These are phyloP conservation scores for Euclidium syriacum DNA, from an alignment of 345 rosid species.

Conservation along the genomic window DNA sequence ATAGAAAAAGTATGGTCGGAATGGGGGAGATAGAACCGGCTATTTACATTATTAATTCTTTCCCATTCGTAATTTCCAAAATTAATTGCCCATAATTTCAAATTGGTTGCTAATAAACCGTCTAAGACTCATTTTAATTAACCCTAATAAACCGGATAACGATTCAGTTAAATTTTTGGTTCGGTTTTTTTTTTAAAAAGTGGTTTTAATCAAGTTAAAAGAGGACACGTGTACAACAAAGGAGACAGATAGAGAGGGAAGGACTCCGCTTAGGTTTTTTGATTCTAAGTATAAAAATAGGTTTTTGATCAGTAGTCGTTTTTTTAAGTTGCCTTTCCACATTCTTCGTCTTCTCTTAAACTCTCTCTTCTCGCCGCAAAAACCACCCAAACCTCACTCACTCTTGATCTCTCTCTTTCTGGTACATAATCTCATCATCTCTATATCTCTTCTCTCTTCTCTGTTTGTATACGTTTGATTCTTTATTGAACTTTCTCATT, in stretches of 20 bases:
- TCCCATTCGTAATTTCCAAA: no score
- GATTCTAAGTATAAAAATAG: constrained; percentile 18
- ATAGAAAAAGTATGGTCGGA: no score
- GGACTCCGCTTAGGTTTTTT: constrained; percentile 31
- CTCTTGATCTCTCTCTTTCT: no score
- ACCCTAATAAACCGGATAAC: constrained; percentile 24
- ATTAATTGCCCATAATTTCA: no score
- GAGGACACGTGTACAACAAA: constrained; percentile 14
- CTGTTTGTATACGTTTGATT: background rate
- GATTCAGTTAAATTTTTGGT: constrained; percentile 14
- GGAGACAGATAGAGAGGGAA: constrained; percentile 32
- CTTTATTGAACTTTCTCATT: background rate
- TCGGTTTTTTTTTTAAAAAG: background rate
- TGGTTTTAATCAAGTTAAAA: background rate
- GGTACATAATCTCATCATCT: constrained; percentile 25
- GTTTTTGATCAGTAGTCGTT: constrained; percentile 20
- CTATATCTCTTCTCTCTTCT: background rate
- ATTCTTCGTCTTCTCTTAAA: constrained; percentile 18
- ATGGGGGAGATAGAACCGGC: no score
- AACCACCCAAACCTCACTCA: background rate
- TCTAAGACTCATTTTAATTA: no score
- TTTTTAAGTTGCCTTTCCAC: constrained; percentile 32
- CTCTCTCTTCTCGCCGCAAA: constrained; percentile 29
- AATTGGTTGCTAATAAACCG: no score
- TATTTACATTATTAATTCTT: no score